phyloP scores from a whole-genome alignment of 305 asterid genomes.

The Euphrasia arctica region DNA sequence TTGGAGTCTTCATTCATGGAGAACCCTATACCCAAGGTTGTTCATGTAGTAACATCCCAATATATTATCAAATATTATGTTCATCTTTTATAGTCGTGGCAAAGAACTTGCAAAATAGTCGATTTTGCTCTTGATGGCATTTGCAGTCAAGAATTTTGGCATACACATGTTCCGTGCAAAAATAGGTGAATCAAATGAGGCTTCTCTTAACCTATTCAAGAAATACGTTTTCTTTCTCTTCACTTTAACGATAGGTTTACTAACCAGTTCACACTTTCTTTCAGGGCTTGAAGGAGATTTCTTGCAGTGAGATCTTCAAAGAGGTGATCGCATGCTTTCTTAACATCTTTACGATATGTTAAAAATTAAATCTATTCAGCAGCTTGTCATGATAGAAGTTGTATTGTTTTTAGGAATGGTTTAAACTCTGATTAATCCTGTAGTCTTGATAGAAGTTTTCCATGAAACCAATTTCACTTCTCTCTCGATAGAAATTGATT shows the following conservation, averaged over 20 bases:
- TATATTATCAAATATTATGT: no score
- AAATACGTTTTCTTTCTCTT: slow-evolving; percentile 27
- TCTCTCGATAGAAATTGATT: background rate
- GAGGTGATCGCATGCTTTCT: slow-evolving; percentile 53
- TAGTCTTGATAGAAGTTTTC: slow-evolving; percentile 16
- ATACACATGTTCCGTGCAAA: slow-evolving; percentile 61
- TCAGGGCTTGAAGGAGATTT: slow-evolving; percentile 70
- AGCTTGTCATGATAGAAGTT: no score
- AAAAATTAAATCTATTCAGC: background rate
- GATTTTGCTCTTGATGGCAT: slow-evolving; percentile 76
- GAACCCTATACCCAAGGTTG: slow-evolving; percentile 74
- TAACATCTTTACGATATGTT: slow-evolving; percentile 4
- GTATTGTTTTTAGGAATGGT: background rate
- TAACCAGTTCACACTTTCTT: slow-evolving; percentile 22
- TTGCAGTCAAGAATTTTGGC: slow-evolving; percentile 58
- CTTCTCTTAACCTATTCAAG: slow-evolving; percentile 69
- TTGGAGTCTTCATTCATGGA: slow-evolving; percentile 67
- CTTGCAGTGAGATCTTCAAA: slow-evolving; percentile 70
- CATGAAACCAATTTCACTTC: background rate
- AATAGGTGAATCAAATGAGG: slow-evolving; percentile 71
- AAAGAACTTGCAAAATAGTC: slow-evolving; percentile 90
- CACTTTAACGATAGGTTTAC: background rate
- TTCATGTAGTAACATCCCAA: background rate
- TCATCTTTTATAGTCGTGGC: slow-evolving; percentile 55
- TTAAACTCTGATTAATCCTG: slow-evolving; percentile 15